These are phyloP conservation scores for Acorus calamus DNA, from an alignment of 106 monocot genomes.

Conservation along the genomic window DNA sequence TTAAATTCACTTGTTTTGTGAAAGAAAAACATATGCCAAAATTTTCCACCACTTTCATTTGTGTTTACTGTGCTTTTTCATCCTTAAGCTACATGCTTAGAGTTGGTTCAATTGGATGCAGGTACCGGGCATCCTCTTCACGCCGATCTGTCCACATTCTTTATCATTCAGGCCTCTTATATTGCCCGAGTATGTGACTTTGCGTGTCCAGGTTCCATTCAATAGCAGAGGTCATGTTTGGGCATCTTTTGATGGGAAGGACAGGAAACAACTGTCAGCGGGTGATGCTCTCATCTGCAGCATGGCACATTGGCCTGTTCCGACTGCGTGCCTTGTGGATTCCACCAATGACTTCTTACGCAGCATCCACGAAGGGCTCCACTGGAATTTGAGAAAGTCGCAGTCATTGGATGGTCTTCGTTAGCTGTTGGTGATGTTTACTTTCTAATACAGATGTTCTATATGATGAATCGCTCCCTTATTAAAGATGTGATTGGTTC, in stretches of 20 bases:
- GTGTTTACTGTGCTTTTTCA: too few species aligned
- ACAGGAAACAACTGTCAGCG: constrained; percentile 65
- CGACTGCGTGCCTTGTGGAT: constrained; percentile 84
- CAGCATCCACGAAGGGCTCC: constrained; percentile 97
- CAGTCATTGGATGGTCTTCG: constrained; percentile 85
- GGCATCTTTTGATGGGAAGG: constrained; percentile 98
- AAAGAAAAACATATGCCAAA: too few species aligned
- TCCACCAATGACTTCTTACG: constrained; percentile 86
- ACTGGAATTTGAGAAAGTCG: constrained; percentile 89
- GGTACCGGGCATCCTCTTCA: constrained; percentile 97
- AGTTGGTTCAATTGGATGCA: constrained; percentile 16
- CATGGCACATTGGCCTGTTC: constrained; percentile 94
- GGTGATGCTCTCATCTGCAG: constrained; percentile 91
- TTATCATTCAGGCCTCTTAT: constrained; percentile 89
- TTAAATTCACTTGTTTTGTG: too few species aligned
- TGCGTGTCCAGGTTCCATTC: constrained; percentile 83
- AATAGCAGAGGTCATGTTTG: constrained; percentile 95
- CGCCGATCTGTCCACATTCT: constrained; percentile 97
- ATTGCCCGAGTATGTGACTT: constrained; percentile 74
- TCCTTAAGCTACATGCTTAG: too few species aligned
- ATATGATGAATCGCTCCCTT: too few species aligned
- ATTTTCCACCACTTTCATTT: too few species aligned
- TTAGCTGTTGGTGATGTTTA: too few species aligned
- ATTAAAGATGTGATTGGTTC: too few species aligned
- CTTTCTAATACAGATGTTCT: too few species aligned